A percentile compares a stretch with the other conserved stretches of the same genome.
Conservation (phyloP, 768 basidiomycete species). For the Pleurotus tuoliensis region DNA sequence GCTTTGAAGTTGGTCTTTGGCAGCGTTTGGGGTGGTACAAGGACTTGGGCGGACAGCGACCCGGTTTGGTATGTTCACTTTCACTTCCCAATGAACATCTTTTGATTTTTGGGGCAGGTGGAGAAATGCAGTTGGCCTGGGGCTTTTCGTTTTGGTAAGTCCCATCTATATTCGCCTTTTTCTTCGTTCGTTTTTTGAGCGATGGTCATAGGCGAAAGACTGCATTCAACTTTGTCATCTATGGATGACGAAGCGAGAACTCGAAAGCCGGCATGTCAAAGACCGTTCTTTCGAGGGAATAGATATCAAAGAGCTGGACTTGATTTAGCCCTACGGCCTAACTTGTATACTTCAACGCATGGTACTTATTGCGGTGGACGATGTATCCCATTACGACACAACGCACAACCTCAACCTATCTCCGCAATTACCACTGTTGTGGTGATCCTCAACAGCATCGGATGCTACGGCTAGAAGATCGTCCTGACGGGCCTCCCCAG, state of each 20-base stretch:
- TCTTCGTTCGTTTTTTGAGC: background rate
- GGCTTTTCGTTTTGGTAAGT: conserved; percentile 61
- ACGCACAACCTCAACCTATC: no score
- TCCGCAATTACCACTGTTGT: no score
- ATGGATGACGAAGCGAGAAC: conserved; percentile 66
- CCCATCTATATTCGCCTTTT: background rate
- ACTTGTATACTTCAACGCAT: background rate
- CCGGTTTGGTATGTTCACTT: conserved; percentile 58
- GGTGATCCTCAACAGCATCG: no score
- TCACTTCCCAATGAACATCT: background rate
- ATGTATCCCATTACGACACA: no score
- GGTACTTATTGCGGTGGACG: no score
- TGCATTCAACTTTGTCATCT: conserved; percentile 63
- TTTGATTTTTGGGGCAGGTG: conserved; percentile 29
- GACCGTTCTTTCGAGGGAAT: conserved; percentile 70
- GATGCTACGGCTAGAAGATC: no score
- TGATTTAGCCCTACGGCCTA: conserved; percentile 29
- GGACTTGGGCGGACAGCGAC: conserved; percentile 63
- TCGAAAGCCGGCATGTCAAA: conserved; percentile 65
- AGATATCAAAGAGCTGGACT: conserved; percentile 62
- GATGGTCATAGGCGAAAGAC: conserved; percentile 52
- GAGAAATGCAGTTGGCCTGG: conserved; percentile 68
- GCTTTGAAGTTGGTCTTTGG: conserved; percentile 35
- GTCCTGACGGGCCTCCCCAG: no score
- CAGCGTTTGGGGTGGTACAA: conserved; percentile 51